A percentile compares a stretch with the other conserved stretches of the same genome.
These are phyloP conservation scores for Mucuna pruriens DNA, from an alignment of 306 rosid genomes.

Conservation along the genomic window DNA sequence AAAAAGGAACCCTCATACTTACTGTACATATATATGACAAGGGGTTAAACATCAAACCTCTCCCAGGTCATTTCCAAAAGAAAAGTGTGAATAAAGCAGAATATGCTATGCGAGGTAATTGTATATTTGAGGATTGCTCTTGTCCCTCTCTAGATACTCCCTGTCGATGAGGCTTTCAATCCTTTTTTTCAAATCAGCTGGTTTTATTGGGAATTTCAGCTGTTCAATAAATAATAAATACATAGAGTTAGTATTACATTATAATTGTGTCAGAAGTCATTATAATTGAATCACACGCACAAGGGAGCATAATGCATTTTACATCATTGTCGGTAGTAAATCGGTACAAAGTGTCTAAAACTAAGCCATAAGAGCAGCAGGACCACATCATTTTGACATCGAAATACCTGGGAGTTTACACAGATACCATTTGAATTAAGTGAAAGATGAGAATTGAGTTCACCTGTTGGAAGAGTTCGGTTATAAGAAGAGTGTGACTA, in stretches of 20 bases:
- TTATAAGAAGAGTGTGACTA: conserved; percentile 98
- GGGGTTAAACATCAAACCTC: conserved; percentile 44
- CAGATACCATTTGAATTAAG: conserved; percentile 9
- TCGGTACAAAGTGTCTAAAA: not conserved
- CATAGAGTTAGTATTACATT: conserved; percentile 19
- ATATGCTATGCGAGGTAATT: conserved; percentile 84
- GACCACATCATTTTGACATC: not conserved
- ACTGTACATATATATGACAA: conserved; percentile 77
- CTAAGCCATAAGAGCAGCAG: not conserved
- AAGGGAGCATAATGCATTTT: not conserved
- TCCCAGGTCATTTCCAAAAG: conserved; percentile 50
- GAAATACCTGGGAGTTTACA: conserved; percentile 18
- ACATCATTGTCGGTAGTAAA: not conserved
- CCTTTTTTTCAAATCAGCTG: conserved; percentile 98
- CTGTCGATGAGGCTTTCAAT: conserved; percentile 97
- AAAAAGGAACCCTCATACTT: conserved; percentile 25
- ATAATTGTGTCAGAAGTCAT: not conserved
- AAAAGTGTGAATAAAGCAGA: conserved; percentile 28
- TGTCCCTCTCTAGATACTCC: conserved; percentile 98
- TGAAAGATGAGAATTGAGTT: conserved; percentile 2
- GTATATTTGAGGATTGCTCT: conserved; percentile 97
- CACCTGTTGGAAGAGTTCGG: conserved; percentile 99
- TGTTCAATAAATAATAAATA: conserved; percentile 43
- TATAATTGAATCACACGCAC: not conserved
- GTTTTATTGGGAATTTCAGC: conserved; percentile 96